Base-by-base conservation (phyloP, 305 asterid species). In the Plantago coronopus region DNA sequence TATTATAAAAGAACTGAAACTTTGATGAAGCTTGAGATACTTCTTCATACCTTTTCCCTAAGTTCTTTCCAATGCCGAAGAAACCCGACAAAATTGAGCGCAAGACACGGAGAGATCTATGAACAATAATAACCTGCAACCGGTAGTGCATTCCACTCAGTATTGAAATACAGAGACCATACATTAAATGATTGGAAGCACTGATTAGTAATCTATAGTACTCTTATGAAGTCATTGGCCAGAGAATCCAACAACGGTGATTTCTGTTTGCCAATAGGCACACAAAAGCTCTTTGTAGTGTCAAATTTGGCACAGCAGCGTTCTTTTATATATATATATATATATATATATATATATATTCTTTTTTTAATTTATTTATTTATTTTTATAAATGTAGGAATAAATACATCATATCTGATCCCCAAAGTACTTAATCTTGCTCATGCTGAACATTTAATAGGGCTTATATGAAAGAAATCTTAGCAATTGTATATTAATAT, bases 121-220 rank as follows among this genome's bases (percentile, higher is more conserved):
- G 83, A 64, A 83, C 76, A 70, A 89, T 71, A 64, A 57, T 77
- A 68, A 71, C 86, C 98, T 90, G 93, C 75, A 76, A 54, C 61
- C 67, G 45, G 42, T 51, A 59, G 27, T 57, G 65, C 44, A 44
- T 49, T 57, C 17, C 63, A 38, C 57, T 76, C 65, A 69, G 61
- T 48, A 43, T 22, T 48, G 63, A 63, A 61, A 63, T 43, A 13
- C 49, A 59, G 54, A 18, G 53, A 68, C 58, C 38, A 38, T 7
- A 34, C 12, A 0, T 34, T 34, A 18, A 55, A 40, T 50, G 11
- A 49, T 63, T 4, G 17, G 29, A 60, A 54, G 60, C 63, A 17
- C 19, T 12, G 44, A 21, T 37, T 29, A 58, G 0, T 10, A 48
- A 21, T 62, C 17, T 48, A 43, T 23, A 53, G 42, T 9, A n/a